These are phyloP conservation scores for Tetrastigma voinierianum DNA, from an alignment of 164 flowering plant genomes.

Conservation along the genomic window DNA sequence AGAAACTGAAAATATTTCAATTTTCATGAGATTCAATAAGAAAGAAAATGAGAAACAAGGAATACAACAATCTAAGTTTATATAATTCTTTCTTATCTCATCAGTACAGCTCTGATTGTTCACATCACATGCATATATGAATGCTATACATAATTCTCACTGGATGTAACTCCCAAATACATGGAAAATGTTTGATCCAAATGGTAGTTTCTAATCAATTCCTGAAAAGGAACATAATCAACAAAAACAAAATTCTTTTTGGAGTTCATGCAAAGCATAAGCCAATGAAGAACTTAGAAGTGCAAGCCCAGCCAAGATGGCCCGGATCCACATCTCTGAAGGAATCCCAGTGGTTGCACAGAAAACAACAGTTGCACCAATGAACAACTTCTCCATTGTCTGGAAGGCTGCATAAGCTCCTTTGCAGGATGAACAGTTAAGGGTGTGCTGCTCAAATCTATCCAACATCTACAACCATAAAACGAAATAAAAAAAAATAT, in stretches of 20 bases:
- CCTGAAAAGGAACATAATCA: slow-evolving; percentile 91
- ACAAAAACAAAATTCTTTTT: slow-evolving; percentile 81
- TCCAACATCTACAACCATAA: slow-evolving; percentile 78
- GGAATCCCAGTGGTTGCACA: slow-evolving; percentile 78
- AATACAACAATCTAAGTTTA: too few species aligned
- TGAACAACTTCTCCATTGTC: slow-evolving; percentile 54
- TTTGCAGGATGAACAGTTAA: slow-evolving; percentile 83
- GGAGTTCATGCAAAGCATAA: slow-evolving; percentile 57
- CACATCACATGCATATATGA: too few species aligned
- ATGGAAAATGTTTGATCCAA: too few species aligned
- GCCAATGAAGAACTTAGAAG: slow-evolving; percentile 60
- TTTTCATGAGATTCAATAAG: too few species aligned
- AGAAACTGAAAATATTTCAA: too few species aligned
- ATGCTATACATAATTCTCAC: too few species aligned
- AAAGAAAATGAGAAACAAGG: too few species aligned
- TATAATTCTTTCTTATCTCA: too few species aligned
- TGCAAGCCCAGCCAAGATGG: slow-evolving; percentile 58
- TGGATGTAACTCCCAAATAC: too few species aligned
- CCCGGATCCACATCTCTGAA: slow-evolving; percentile 46
- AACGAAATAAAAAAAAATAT: background rate
- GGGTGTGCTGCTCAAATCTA: slow-evolving; percentile 91
- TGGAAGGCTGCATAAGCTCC: slow-evolving; percentile 61
- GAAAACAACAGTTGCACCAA: slow-evolving; percentile 54
- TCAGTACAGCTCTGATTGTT: too few species aligned
- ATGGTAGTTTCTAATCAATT: slow-evolving; percentile 43